These are phyloP conservation scores for Trametes sp. DNA, from an alignment of 1,284 basidiomycete genomes.

Conservation along the genomic window DNA sequence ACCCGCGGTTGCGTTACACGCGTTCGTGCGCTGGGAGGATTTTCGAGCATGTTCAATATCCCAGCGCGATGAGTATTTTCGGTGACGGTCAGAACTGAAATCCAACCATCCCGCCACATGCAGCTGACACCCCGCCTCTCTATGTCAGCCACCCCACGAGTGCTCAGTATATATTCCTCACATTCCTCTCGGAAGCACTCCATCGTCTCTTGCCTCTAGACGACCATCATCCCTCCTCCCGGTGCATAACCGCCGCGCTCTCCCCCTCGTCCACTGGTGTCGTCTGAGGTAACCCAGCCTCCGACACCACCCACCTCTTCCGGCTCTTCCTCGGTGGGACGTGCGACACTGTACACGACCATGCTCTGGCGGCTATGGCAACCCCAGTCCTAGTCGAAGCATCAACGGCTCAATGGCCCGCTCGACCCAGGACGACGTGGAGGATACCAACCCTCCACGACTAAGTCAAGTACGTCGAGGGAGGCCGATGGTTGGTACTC, in stretches of 20 bases:
- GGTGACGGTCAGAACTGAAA: not conserved
- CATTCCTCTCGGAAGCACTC: too few species aligned
- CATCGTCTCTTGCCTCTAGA: not conserved
- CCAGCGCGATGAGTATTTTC: too few species aligned
- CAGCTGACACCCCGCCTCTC: too few species aligned
- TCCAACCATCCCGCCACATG: not conserved
- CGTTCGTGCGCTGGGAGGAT: too few species aligned
- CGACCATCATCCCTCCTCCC: not conserved
- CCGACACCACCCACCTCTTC: not conserved
- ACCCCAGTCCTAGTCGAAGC: not conserved
- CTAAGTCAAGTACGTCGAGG: conserved; percentile 3
- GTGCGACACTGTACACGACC: not conserved
- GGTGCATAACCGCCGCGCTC: not conserved
- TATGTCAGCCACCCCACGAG: too few species aligned
- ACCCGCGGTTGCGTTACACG: too few species aligned
- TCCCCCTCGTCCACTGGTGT: not conserved
- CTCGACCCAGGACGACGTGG: not conserved
- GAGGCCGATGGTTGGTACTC: not conserved
- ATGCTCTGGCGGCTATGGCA: not conserved
- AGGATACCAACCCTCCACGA: not conserved
- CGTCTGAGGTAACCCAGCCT: conserved; percentile 1
- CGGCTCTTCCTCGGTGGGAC: not conserved
- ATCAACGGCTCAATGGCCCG: conserved; percentile 17
- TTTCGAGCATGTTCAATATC: too few species aligned
- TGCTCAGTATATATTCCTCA: too few species aligned